Conservation (phyloP, 768 basidiomycete genomes). For the Termitomyces sp. region DNA sequence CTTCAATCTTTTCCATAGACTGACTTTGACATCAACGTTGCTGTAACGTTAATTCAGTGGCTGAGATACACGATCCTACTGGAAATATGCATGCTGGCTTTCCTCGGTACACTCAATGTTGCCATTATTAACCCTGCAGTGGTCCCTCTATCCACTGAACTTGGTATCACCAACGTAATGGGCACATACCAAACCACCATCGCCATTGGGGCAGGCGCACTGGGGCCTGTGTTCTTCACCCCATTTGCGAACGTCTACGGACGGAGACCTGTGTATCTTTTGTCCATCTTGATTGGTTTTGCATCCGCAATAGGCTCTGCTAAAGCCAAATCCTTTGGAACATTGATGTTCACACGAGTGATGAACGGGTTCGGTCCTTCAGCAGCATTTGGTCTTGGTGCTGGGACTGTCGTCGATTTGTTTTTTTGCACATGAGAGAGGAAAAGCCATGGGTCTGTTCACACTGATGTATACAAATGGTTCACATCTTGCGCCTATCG, state of each 20-base stretch:
- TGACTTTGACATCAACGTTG: background rate
- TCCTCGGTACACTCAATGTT: slow-evolving; percentile 31
- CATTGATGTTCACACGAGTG: slow-evolving; percentile 26
- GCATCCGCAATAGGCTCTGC: slow-evolving; percentile 18
- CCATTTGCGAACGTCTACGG: slow-evolving; percentile 37
- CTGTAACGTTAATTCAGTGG: slow-evolving; percentile 20
- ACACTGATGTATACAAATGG: slow-evolving; percentile 37
- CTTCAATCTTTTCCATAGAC: background rate
- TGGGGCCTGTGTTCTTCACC: slow-evolving; percentile 32
- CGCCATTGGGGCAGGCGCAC: slow-evolving; percentile 28
- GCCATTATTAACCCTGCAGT: slow-evolving; percentile 34
- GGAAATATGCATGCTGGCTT: slow-evolving; percentile 29
- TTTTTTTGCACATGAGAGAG: slow-evolving; percentile 31
- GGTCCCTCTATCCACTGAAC: slow-evolving; percentile 30
- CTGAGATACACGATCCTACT: slow-evolving; percentile 26
- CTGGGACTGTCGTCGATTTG: slow-evolving; percentile 34
- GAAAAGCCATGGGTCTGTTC: slow-evolving; percentile 38
- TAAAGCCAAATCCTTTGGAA: slow-evolving; percentile 25
- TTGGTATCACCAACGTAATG: slow-evolving; percentile 27
- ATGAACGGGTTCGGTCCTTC: slow-evolving; percentile 31
- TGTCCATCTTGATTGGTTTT: slow-evolving; percentile 27
- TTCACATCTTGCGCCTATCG: slow-evolving; percentile 35
- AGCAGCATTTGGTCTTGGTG: slow-evolving; percentile 31
- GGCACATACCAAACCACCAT: slow-evolving; percentile 36
- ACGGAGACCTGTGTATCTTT: slow-evolving; percentile 29